phyloP scores from a whole-genome alignment of 1,284 basidiomycete species.

The Coniferiporia weirii region DNA sequence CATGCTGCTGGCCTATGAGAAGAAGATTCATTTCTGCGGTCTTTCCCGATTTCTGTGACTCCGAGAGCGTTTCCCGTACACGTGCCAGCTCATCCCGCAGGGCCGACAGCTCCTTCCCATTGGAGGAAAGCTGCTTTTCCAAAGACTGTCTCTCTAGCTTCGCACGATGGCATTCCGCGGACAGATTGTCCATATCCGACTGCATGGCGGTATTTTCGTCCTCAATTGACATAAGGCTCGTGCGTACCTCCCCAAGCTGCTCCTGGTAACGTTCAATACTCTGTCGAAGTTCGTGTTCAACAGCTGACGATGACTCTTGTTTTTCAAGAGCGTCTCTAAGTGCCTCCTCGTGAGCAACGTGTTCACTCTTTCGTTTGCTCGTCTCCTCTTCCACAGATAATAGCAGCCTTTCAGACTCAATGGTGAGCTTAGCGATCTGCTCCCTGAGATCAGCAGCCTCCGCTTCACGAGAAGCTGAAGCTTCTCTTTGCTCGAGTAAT shows the following conservation, averaged over 20 bases:
- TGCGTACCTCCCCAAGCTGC: slow-evolving; percentile 27
- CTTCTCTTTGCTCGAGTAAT: neutral
- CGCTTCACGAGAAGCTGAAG: neutral
- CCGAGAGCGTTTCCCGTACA: slow-evolving; percentile 38
- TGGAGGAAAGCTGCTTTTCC: slow-evolving; percentile 47
- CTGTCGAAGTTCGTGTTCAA: slow-evolving; percentile 21
- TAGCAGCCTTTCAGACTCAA: slow-evolving; percentile 12
- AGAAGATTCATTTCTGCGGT: slow-evolving; percentile 59
- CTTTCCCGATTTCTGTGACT: slow-evolving; percentile 53
- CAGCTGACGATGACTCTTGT: slow-evolving; percentile 14
- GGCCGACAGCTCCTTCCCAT: slow-evolving; percentile 30
- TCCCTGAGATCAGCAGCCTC: slow-evolving; percentile 22
- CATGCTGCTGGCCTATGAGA: slow-evolving; percentile 57
- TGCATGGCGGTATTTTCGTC: slow-evolving; percentile 49
- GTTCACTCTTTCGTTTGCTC: slow-evolving; percentile 10
- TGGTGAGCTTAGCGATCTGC: slow-evolving; percentile 15
- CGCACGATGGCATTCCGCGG: slow-evolving; percentile 58
- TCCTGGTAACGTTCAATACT: slow-evolving; percentile 23
- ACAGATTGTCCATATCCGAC: slow-evolving; percentile 48
- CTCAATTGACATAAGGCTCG: slow-evolving; percentile 31
- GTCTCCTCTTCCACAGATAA: slow-evolving; percentile 25
- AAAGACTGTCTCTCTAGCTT: slow-evolving; percentile 53
- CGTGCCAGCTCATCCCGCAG: slow-evolving; percentile 46
- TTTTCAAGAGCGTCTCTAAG: slow-evolving; percentile 16
- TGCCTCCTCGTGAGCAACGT: slow-evolving; percentile 11